Percentiles rank a stretch among this genome's conserved stretches.
Evolutionary conservation across 306 rosid species (phyloP).

Genomic region (Abrus precatorius): DNA sequence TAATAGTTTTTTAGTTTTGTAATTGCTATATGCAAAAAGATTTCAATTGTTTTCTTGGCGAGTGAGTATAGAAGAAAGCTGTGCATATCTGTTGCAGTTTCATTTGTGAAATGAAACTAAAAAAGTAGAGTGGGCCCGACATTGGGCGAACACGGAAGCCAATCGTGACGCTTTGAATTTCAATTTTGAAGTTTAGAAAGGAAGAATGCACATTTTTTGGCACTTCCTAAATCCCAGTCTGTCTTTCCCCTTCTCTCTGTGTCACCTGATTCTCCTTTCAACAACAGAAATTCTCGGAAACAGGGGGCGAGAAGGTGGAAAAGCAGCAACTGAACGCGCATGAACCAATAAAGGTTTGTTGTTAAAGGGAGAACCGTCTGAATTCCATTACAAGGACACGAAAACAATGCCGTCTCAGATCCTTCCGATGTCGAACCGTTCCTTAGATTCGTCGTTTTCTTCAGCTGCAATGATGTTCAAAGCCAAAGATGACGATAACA

Average conservation of each 20-base stretch:
- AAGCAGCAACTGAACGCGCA: background rate
- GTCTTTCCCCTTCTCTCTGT: background rate
- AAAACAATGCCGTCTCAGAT: slow-evolving; percentile 72
- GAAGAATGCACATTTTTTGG: background rate
- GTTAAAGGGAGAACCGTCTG: slow-evolving; percentile 2
- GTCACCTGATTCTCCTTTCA: background rate
- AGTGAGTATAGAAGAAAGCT: no score
- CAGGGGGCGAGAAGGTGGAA: background rate
- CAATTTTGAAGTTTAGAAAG: no score
- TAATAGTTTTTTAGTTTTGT: no score
- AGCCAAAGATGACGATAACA: slow-evolving; percentile 28
- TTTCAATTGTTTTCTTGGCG: no score
- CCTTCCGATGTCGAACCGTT: slow-evolving; percentile 59
- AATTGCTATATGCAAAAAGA: no score
- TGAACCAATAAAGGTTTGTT: slow-evolving; percentile 11
- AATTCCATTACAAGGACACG: background rate
- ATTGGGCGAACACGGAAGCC: no score
- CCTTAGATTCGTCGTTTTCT: slow-evolving; percentile 6
- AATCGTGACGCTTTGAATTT: no score
- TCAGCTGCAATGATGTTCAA: slow-evolving; percentile 47
- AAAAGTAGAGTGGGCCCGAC: no score
- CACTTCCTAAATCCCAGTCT: background rate
- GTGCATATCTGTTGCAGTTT: no score
- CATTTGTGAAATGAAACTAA: no score
- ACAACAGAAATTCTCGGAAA: background rate